phyloP scores from a whole-genome alignment of 805 yeast genomes.

The Nakazawaea laoshanensis region DNA sequence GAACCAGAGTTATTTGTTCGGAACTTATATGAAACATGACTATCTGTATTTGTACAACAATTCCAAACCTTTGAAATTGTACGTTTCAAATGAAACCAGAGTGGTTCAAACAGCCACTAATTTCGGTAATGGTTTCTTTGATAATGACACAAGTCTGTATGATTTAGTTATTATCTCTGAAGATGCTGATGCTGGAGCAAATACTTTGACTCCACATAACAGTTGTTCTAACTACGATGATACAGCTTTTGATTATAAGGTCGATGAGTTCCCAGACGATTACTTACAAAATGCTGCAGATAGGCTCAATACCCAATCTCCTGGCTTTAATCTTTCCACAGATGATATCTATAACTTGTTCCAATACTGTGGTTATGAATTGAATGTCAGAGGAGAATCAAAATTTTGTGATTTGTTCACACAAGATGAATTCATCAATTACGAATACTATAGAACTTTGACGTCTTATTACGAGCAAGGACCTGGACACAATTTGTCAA shows the following conservation, averaged over 20 bases:
- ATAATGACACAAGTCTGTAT: slow-evolving; percentile 27
- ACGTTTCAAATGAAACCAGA: slow-evolving; percentile 46
- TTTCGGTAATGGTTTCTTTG: slow-evolving; percentile 55
- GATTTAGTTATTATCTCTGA: slow-evolving; percentile 31
- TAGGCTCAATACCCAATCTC: slow-evolving; percentile 26
- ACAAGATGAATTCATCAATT: slow-evolving; percentile 36
- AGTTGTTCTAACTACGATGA: slow-evolving; percentile 28
- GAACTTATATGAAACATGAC: slow-evolving; percentile 35
- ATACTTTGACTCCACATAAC: slow-evolving; percentile 48
- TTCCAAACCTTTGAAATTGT: slow-evolving; percentile 34
- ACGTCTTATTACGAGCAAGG: slow-evolving; percentile 37
- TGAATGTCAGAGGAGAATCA: slow-evolving; percentile 37
- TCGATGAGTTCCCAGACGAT: slow-evolving; percentile 19
- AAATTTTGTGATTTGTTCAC: slow-evolving; percentile 37
- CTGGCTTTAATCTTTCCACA: slow-evolving; percentile 30
- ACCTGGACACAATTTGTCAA: slow-evolving; percentile 34
- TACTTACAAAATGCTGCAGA: slow-evolving; percentile 21
- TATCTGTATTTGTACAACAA: slow-evolving; percentile 38
- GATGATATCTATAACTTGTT: slow-evolving; percentile 32
- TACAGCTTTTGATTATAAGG: slow-evolving; percentile 17
- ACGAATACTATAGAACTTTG: slow-evolving; percentile 33
- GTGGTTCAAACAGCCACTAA: slow-evolving; percentile 44
- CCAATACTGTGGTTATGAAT: slow-evolving; percentile 40
- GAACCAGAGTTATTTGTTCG: slow-evolving; percentile 38
- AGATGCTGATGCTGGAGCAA: slow-evolving; percentile 38